A percentile compares a stretch with the other conserved stretches of the same genome.
Evolutionary conservation across 2,329 filamentous ascomycete genomes (phyloP).

Genomic region (Trichoderma koningii): DNA sequence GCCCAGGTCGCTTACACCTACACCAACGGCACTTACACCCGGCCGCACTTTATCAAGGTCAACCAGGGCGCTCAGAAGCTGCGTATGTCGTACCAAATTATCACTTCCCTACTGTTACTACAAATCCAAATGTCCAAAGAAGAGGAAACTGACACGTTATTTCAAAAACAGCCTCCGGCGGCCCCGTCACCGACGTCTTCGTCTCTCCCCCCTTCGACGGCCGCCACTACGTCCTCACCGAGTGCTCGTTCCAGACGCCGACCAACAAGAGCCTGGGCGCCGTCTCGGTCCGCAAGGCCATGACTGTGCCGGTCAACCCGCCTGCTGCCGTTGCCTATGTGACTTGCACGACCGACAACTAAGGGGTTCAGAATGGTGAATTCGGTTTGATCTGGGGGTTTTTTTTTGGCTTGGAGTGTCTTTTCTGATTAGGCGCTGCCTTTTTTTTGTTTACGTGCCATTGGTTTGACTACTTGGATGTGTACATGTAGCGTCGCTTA

Average conservation of each 20-base stretch:
- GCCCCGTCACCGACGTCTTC: constrained; percentile 16
- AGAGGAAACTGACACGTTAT: too few relatives aligned
- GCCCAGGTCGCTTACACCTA: constrained; percentile 16
- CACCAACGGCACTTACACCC: constrained; percentile 16
- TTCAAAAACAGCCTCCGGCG: not conserved
- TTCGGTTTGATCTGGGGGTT: not conserved
- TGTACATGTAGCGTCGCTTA: not conserved
- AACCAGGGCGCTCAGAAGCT: not conserved
- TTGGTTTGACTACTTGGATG: too few relatives aligned
- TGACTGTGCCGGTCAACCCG: constrained; percentile 12
- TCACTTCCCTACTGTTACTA: too few relatives aligned
- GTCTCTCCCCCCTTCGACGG: constrained; percentile 14
- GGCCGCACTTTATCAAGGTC: not conserved
- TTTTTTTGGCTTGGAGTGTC: not conserved
- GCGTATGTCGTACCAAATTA: not conserved
- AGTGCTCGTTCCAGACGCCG: constrained; percentile 17
- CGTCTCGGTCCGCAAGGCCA: constrained; percentile 4
- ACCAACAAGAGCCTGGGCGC: constrained; percentile 4
- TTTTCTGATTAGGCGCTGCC: not conserved
- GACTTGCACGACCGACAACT: constrained; percentile 13
- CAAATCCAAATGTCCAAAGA: too few relatives aligned
- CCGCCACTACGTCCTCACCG: constrained; percentile 11
- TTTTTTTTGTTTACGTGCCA: not conserved
- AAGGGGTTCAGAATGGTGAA: not conserved
- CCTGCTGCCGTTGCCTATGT: constrained; percentile 13